Conservation (phyloP, 2,329 filamentous ascomycete genomes). For the Penicillium sp. region DNA sequence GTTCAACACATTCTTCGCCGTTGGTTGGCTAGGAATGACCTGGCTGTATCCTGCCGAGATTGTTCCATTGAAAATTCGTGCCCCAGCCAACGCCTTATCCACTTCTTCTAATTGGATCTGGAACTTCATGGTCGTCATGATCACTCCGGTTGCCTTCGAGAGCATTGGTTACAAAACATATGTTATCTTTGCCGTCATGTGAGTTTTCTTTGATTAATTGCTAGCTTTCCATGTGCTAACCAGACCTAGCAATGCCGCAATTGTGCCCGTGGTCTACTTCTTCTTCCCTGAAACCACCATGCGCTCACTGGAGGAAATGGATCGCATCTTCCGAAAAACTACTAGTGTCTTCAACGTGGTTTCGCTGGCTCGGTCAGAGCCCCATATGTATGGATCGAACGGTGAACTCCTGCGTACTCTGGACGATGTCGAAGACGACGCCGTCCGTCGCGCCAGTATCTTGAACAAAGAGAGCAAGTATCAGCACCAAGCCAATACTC, state of each 20-base stretch:
- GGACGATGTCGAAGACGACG: constrained; percentile 46
- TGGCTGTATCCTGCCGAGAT: constrained; percentile 56
- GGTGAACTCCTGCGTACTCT: constrained; percentile 59
- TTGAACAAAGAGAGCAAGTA: constrained; percentile 21
- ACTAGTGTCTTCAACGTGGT: constrained; percentile 52
- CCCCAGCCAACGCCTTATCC: constrained; percentile 64
- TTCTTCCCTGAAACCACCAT: constrained; percentile 64
- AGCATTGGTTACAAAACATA: constrained; percentile 59
- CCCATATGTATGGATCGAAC: constrained; percentile 59
- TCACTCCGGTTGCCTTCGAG: constrained; percentile 62
- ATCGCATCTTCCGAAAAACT: constrained; percentile 64
- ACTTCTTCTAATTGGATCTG: constrained; percentile 63
- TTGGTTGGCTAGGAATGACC: constrained; percentile 64
- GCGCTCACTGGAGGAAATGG: constrained; percentile 67
- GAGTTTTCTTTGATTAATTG: constrained; percentile 22
- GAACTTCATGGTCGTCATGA: constrained; percentile 68
- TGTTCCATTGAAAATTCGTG: constrained; percentile 59
- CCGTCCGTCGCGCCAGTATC: constrained; percentile 34
- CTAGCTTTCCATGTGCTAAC: constrained; percentile 8
- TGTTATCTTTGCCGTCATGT: constrained; percentile 58
- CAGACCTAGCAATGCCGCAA: constrained; percentile 50
- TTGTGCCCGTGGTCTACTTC: constrained; percentile 60
- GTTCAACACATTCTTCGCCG: constrained; percentile 68
- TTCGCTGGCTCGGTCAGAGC: constrained; percentile 52
- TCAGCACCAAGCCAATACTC: constrained; percentile 6